Conservation (phyloP, 129 eudicot genomes). For the Pittosporum tobira region DNA sequence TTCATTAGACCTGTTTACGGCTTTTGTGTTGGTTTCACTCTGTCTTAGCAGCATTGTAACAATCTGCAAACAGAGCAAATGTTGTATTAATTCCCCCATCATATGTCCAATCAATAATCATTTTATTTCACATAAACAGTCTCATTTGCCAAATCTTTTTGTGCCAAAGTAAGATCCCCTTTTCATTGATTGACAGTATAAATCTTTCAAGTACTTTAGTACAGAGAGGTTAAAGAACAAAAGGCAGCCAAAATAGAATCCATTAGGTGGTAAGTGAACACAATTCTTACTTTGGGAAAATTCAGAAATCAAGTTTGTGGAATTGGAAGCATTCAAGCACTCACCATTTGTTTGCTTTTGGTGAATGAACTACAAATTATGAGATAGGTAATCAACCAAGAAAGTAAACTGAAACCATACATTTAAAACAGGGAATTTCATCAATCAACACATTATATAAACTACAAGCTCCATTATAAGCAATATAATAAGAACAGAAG, state of each 20-base stretch:
- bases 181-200: too few species aligned
- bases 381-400: neutral
- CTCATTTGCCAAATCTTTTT: neutral
- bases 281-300: too few species aligned
- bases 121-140: neutral
- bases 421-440: neutral
- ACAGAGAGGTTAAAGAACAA: neutral
- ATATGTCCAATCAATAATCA: neutral
- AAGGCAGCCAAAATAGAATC: too few species aligned
- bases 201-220: too few species aligned
- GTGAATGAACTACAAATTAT: neutral
- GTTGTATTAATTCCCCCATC: neutral
- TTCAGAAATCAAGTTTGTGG: too few species aligned
- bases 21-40: conserved; percentile 44
- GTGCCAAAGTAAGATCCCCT: neutral
- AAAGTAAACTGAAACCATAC: neutral
- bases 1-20: conserved; percentile 64
- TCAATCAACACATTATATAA: neutral
- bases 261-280: too few species aligned
- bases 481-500: neutral
- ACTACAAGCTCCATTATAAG: neutral
- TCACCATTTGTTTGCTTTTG: neutral
- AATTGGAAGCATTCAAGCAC: neutral
- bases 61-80: conserved; percentile 39
- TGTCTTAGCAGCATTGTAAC: conserved; percentile 43